Evolutionary conservation across 2,329 filamentous ascomycete species (phyloP).

Genomic region (Xylariaceae sp.): DNA sequence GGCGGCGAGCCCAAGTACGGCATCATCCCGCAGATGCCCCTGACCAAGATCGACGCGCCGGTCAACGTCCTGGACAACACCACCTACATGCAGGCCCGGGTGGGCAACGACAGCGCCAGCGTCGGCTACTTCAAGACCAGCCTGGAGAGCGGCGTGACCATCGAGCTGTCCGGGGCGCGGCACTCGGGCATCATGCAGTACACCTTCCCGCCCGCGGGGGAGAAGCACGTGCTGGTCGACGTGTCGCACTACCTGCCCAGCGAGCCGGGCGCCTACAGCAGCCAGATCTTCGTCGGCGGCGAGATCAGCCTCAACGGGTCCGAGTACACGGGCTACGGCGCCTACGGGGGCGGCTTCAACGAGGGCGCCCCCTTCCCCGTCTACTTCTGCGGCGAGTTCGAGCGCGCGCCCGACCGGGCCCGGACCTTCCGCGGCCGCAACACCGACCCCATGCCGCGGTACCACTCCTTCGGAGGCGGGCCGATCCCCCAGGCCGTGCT

Average conservation of each 20-base stretch:
- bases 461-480: constrained; percentile 4
- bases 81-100: constrained; percentile 37
- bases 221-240: constrained; percentile 37
- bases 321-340: constrained; percentile 38
- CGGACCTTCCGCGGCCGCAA: constrained; percentile 6
- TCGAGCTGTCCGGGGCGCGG: constrained; percentile 40
- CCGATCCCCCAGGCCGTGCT: constrained; percentile 5
- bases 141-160: constrained; percentile 39
- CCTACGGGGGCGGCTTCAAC: constrained; percentile 35
- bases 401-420: constrained; percentile 22
- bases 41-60: constrained; percentile 31
- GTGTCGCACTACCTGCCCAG: constrained; percentile 40
- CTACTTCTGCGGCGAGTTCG: constrained; percentile 37
- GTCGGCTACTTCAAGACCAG: constrained; percentile 48
- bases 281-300: constrained; percentile 33
- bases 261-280: constrained; percentile 30
- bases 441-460: constrained; percentile 4
- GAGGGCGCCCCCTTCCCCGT: constrained; percentile 32
- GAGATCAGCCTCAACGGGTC: constrained; percentile 28
- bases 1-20: constrained; percentile 54
- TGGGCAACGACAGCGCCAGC: constrained; percentile 32
- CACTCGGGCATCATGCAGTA: constrained; percentile 47
- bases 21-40: constrained; percentile 41
- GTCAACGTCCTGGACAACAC: constrained; percentile 40
- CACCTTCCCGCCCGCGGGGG: constrained; percentile 31